Evolutionary conservation across 176 grass and related monocot genomes (phyloP), one percentile per base, ranked within the genome.

Genomic region (Zoysia pacifica): DNA sequence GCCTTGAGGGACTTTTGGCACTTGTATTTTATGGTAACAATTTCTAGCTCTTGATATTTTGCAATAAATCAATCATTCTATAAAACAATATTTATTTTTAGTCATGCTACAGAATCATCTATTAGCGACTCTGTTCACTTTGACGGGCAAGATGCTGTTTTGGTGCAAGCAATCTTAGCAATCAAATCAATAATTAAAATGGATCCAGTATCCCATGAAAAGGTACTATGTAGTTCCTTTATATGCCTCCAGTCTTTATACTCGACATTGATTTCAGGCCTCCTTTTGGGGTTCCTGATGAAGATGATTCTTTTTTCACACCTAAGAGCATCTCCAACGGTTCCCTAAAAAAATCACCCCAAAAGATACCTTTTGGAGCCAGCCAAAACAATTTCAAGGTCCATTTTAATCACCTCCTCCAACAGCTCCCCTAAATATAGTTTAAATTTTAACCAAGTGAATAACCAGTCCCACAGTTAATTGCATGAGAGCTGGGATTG

Each of bases 91-190:
- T 62, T 85, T 84, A 54, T 56, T 62, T 83, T 84, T 78, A 16
- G 61, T 66, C 36, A 83, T 85, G 62, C 84, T 84, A 48, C 90
- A 98, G 95, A 94, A 86, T 88, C 90, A 14, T 93, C 86, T 66
- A 70, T 93, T 39, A 62, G 49, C 36, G 79, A 79, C 64, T 93
- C 77, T 6, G 72, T 76, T 89, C 88, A 91, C 19, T 74, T 91
- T 81, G 88, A 94, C 81, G 92, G 84, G 66, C 92, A 94, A 89
- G 75, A 83, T 86, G 87, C 39, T 86, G 79, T 98, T 80, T 89
- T 98, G 79, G 81, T 98, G 78, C 92, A 98, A 93, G 88, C 95
- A 85, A 94, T 98, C 67, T 85, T 98, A 76, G 94, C 95, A 36
- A 91, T 98, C 18, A 98, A 98, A 87, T 82, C 83, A 85, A 91